Evolutionary conservation across 306 rosid genomes (phyloP).

Genomic region (peach (Prunus persica)): Prunus_persica_NCBIv2 NC_034009.1:36868501-36869000

Average conservation of each 20-base stretch:
- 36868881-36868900: conserved; percentile 16
- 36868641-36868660: conserved; percentile 59
- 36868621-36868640: conserved; percentile 69
- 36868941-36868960: background rate
- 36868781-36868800: conserved; percentile 43
- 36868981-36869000: conserved; percentile 19
- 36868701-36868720: conserved; percentile 36
- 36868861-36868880: conserved; percentile 11
- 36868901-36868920: conserved; percentile 26
- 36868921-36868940: conserved; percentile 37
- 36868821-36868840: conserved; percentile 58
- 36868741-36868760: conserved; percentile 57
- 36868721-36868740: conserved; percentile 31
- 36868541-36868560: conserved; percentile 42
- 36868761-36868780: conserved; percentile 81
- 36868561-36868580: conserved; percentile 52
- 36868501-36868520: conserved; percentile 41
- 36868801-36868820: conserved; percentile 64
- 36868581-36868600: conserved; percentile 53
- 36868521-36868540: conserved; percentile 24
- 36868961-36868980: conserved; percentile 10
- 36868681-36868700: conserved; percentile 58
- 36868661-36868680: conserved; percentile 50
- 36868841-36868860: conserved; percentile 53
- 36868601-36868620: conserved; percentile 72